Conservation (phyloP, 768 basidiomycete species). For the Mycena metata region DNA sequence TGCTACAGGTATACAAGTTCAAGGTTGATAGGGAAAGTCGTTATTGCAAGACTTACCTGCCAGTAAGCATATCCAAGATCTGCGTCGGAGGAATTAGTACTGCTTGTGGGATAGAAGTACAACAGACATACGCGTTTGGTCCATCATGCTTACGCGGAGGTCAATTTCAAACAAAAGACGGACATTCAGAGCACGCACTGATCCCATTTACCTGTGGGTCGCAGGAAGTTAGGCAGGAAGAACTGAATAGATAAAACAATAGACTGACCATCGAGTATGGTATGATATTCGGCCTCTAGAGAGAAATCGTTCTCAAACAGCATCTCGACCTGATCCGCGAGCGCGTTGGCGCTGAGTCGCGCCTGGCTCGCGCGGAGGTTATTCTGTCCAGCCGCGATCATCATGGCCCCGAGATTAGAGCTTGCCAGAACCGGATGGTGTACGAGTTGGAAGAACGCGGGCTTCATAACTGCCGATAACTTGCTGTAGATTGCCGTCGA, state of each 20-base stretch:
- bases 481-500: conserved; percentile 69
- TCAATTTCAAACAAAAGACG: neutral
- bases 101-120: neutral
- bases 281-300: conserved; percentile 72
- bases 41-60: conserved; percentile 44
- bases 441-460: conserved; percentile 81
- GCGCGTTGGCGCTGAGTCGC: conserved; percentile 69
- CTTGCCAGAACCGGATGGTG: conserved; percentile 75
- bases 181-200: conserved; percentile 56
- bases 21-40: too few relatives aligned
- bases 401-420: conserved; percentile 68
- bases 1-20: conserved; percentile 51
- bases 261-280: conserved; percentile 63
- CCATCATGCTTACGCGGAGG: conserved; percentile 69
- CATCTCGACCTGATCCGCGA: conserved; percentile 66
- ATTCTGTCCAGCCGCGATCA: conserved; percentile 71
- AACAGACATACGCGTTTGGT: conserved; percentile 67
- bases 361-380: conserved; percentile 76
- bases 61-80: conserved; percentile 76
- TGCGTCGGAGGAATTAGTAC: conserved; percentile 33
- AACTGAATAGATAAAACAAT: neutral
- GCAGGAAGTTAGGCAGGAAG: neutral
- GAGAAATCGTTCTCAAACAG: conserved; percentile 74
- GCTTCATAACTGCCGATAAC: conserved; percentile 60
- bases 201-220: conserved; percentile 68